Conservation (phyloP, 2,329 filamentous ascomycete species). For the Cadophora sp. region DNA sequence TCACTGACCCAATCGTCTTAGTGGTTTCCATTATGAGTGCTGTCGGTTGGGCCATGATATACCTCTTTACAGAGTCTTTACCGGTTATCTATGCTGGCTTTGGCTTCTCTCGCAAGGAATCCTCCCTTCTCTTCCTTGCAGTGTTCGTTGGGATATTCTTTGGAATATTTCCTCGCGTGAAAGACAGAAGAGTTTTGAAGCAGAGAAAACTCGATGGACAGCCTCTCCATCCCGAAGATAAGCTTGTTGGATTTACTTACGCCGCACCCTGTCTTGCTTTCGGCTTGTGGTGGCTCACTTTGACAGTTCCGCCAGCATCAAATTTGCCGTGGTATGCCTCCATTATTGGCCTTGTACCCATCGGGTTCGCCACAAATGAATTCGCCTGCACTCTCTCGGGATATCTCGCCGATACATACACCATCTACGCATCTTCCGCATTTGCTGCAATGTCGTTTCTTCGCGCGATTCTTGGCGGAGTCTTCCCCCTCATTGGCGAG, state of each 20-base stretch:
- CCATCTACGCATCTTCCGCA: slow-evolving; percentile 52
- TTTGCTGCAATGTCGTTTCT: slow-evolving; percentile 52
- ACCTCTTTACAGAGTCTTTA: slow-evolving; percentile 55
- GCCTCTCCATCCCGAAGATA: slow-evolving; percentile 52
- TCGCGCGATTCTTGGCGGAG: slow-evolving; percentile 48
- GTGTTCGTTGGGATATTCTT: slow-evolving; percentile 50
- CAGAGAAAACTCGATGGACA: slow-evolving; percentile 27
- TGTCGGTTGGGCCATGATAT: slow-evolving; percentile 54
- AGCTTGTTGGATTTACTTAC: slow-evolving; percentile 54
- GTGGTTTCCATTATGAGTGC: slow-evolving; percentile 52
- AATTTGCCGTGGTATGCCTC: slow-evolving; percentile 50
- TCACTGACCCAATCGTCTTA: slow-evolving; percentile 55
- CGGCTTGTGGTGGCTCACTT: slow-evolving; percentile 55
- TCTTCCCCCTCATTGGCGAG: slow-evolving; percentile 50
- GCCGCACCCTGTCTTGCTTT: slow-evolving; percentile 52
- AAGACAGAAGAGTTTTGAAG: slow-evolving; percentile 49
- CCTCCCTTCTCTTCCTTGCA: slow-evolving; percentile 51
- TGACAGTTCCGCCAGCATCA: slow-evolving; percentile 53
- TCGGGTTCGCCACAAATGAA: slow-evolving; percentile 57
- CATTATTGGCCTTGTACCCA: slow-evolving; percentile 49
- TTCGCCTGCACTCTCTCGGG: slow-evolving; percentile 50
- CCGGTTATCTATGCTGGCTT: slow-evolving; percentile 49
- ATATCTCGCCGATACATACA: slow-evolving; percentile 54
- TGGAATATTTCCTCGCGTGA: slow-evolving; percentile 52
- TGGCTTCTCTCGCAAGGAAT: slow-evolving; percentile 45